These are phyloP conservation scores for Scedosporium dehoogii DNA, from an alignment of 2,329 filamentous ascomycete genomes.

Conservation along the genomic window DNA sequence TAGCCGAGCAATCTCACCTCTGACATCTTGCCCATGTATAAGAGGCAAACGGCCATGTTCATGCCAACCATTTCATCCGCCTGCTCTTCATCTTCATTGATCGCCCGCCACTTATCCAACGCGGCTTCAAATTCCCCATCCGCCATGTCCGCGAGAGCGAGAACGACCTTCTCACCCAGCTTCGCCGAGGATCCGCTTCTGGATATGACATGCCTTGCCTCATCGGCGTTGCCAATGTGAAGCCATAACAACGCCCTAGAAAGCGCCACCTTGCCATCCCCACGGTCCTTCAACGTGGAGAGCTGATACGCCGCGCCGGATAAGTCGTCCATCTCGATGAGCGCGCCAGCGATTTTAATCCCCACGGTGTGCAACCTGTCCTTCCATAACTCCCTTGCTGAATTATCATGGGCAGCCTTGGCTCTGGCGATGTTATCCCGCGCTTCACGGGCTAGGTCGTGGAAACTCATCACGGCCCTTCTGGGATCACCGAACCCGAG, in stretches of 20 bases:
- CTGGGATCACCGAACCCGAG: slow-evolving; percentile 78
- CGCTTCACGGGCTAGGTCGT: slow-evolving; percentile 76
- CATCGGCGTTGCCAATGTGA: slow-evolving; percentile 64
- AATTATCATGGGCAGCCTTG: slow-evolving; percentile 31
- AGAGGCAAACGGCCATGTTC: slow-evolving; percentile 72
- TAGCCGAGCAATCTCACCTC: slow-evolving; percentile 39
- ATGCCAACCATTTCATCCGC: slow-evolving; percentile 63
- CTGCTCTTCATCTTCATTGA: slow-evolving; percentile 26
- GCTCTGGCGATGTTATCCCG: slow-evolving; percentile 47
- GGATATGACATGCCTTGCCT: slow-evolving; percentile 48
- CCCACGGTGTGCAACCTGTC: slow-evolving; percentile 66
- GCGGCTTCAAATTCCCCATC: slow-evolving; percentile 63
- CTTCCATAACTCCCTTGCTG: slow-evolving; percentile 59
- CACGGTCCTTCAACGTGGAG: slow-evolving; percentile 37
- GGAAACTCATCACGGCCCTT: slow-evolving; percentile 79
- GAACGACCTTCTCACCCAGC: slow-evolving; percentile 38
- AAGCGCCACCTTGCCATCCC: slow-evolving; percentile 30
- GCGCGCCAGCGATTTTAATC: slow-evolving; percentile 50
- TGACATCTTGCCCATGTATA: slow-evolving; percentile 70
- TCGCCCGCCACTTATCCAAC: slow-evolving; percentile 47
- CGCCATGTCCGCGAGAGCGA: slow-evolving; percentile 67
- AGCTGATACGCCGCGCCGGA: slow-evolving; percentile 70
- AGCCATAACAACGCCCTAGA: slow-evolving; percentile 62
- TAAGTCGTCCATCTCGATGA: slow-evolving; percentile 82
- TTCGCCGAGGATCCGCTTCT: slow-evolving; percentile 18